Evolutionary conservation across 306 rosid genomes (phyloP).

Genomic region (Nissolia schottii): DNA sequence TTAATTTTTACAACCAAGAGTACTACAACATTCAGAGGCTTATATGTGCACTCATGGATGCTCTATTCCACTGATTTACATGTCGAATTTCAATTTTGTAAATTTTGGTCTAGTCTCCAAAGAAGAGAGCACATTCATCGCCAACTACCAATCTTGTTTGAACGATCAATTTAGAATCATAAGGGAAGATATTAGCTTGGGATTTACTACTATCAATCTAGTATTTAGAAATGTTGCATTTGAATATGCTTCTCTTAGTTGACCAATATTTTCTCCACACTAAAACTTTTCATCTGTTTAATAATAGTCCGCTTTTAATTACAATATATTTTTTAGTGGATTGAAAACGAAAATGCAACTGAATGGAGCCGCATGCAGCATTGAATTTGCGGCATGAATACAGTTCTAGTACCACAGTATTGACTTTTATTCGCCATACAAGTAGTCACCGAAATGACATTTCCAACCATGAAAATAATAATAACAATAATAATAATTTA

Average conservation of each 20-base stretch:
- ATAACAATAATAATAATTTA: background rate
- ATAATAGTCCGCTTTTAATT: background rate
- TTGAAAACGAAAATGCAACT: background rate
- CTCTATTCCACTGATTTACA: background rate
- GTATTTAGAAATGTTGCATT: background rate
- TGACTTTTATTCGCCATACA: background rate
- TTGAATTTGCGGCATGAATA: background rate
- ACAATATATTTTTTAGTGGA: background rate
- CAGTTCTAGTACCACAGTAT: background rate
- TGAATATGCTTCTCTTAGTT: background rate
- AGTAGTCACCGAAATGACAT: background rate
- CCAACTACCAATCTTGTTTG: background rate
- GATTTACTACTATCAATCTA: background rate
- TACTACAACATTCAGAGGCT: background rate
- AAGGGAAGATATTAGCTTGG: background rate
- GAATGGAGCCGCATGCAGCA: background rate
- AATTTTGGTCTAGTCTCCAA: background rate
- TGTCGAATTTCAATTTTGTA: background rate
- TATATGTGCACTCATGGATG: background rate
- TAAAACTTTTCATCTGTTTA: background rate
- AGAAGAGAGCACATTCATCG: background rate
- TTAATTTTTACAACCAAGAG: background rate
- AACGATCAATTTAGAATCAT: background rate
- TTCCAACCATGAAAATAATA: background rate
- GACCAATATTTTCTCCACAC: background rate